A percentile compares a stretch with the other conserved stretches of the same genome.
phyloP scores from a whole-genome alignment of 2,329 filamentous ascomycete species.

The Thelonectria olida region DNA sequence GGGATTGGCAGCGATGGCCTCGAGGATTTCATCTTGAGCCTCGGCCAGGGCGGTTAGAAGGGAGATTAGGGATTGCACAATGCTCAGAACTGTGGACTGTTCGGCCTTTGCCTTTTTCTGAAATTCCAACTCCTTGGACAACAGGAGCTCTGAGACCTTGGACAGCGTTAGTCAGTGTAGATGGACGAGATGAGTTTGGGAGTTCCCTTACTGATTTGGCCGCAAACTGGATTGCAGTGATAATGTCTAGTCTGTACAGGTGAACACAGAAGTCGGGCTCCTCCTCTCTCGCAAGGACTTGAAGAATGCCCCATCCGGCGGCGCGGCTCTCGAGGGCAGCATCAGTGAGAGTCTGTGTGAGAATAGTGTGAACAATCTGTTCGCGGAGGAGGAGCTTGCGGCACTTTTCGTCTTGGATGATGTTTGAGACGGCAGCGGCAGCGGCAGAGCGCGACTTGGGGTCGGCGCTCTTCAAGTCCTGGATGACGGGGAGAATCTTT shows the following conservation, averaged over 20 bases:
- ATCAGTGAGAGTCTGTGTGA: conserved; percentile 72
- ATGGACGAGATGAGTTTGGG: not conserved
- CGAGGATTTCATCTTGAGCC: conserved; percentile 68
- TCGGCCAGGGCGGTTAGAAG: conserved; percentile 65
- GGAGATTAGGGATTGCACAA: conserved; percentile 62
- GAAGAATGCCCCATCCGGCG: conserved; percentile 74
- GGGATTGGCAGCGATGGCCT: conserved; percentile 59
- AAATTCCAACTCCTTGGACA: conserved; percentile 53
- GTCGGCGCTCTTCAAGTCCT: conserved; percentile 67
- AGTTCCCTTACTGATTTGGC: conserved; percentile 57
- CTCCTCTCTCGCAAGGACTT: conserved; percentile 69
- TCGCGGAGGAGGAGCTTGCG: conserved; percentile 73
- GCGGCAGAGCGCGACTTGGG: conserved; percentile 67
- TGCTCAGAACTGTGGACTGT: conserved; percentile 62
- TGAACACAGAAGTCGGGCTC: conserved; percentile 74
- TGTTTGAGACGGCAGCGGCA: conserved; percentile 67
- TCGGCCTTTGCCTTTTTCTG: conserved; percentile 62
- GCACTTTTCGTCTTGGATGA: conserved; percentile 69
- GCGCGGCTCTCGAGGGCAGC: conserved; percentile 69
- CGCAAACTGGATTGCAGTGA: conserved; percentile 69
- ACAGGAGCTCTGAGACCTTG: conserved; percentile 56
- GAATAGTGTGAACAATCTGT: conserved; percentile 70
- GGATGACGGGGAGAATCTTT: conserved; percentile 70
- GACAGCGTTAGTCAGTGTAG: conserved; percentile 7
- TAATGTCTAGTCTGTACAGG: conserved; percentile 67